phyloP scores from a whole-genome alignment of 2,329 filamentous ascomycete species.

The Epichloe sylvatica region DNA sequence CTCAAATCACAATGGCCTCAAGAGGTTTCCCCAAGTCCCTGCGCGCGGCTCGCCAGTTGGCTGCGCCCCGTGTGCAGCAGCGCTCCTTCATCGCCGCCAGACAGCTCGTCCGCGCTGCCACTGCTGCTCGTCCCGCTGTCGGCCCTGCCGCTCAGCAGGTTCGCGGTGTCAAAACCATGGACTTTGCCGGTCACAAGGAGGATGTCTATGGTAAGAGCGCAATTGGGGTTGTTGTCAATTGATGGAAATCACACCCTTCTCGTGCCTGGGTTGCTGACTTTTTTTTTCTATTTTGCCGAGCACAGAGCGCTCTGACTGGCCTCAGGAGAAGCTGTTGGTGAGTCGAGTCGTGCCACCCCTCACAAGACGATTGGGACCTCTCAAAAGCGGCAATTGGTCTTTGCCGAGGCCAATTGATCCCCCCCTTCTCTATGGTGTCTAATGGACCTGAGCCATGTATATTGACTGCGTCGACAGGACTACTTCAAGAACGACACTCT shows the following conservation, averaged over 20 bases:
- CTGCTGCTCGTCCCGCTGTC: conserved; percentile 35
- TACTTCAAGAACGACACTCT: conserved; percentile 99
- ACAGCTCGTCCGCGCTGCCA: conserved; percentile 36
- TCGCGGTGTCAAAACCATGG: conserved; percentile 93
- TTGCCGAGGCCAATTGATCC: not conserved
- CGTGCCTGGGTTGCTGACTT: conserved; percentile 7
- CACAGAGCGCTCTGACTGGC: conserved; percentile 94
- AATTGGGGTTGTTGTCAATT: not conserved
- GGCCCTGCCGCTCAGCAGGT: conserved; percentile 51
- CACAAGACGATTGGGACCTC: not conserved
- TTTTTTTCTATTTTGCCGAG: not conserved
- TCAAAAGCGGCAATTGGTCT: not conserved
- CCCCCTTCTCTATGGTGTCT: no score
- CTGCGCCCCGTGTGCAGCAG: conserved; percentile 44
- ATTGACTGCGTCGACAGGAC: conserved; percentile 41
- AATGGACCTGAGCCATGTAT: not conserved
- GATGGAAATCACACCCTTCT: not conserved
- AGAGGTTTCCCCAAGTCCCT: conserved; percentile 57
- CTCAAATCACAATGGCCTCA: conserved; percentile 53
- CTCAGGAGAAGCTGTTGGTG: conserved; percentile 92
- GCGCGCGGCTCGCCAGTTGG: conserved; percentile 47
- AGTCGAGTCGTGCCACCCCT: conserved; percentile 26
- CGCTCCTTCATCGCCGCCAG: conserved; percentile 50
- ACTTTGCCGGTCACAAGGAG: conserved; percentile 94
- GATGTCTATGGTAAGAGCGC: conserved; percentile 65